Base-by-base conservation (phyloP, 345 rosid species). In the Ceriops zippeliana region DNA sequence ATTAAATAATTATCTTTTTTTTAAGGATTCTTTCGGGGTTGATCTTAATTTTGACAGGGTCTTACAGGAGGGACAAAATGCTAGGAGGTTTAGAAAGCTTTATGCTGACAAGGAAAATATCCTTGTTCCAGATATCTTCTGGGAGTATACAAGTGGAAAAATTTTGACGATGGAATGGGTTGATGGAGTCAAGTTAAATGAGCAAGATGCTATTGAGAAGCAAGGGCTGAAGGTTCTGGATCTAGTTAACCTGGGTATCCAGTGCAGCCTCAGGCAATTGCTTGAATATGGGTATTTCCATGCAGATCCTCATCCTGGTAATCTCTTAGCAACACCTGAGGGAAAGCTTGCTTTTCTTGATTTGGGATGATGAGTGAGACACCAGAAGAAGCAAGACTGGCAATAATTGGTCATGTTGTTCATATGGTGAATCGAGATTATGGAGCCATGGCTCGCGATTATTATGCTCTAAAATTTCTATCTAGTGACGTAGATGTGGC, bases 301-400 rank as follows among this genome's bases (percentile, higher is more conserved):
- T 66, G 99, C 97, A 16, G 99, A 91, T 59, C 99, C 99, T 81
- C 99, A 95, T 83, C 99, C 99, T 53, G 99, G 99, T 47, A 95
- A 95, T 70, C 96, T 95, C 63, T 78, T 95, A 84, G 99, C 96
- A 27, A 95, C 99, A 53, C 99, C 97, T 31, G 96, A 89, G 62
- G 99, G 99, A 16, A 95, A 87, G 80, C 97, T 95, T 71, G 97
- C 99, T 58, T 95, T 93, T 86, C 86, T 93, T 58, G 99, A 93
- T 75, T 93, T 78, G 97, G 99, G 31, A 93, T 93, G 99, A 93
- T 93, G 97, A 93, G 99, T 75, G 97, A 93, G 81, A 91, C 99
- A 69, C 99, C 99, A 6, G 99, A 93, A 85, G 96, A 83, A 68
- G 99, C 99, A 57, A 89, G 99, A 79, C 83, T 71, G 80, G 97